A percentile compares a stretch with the other conserved stretches of the same genome.
Conservation (phyloP, 2,329 filamentous ascomycete genomes). For the Exophiala spinifera region DNA sequence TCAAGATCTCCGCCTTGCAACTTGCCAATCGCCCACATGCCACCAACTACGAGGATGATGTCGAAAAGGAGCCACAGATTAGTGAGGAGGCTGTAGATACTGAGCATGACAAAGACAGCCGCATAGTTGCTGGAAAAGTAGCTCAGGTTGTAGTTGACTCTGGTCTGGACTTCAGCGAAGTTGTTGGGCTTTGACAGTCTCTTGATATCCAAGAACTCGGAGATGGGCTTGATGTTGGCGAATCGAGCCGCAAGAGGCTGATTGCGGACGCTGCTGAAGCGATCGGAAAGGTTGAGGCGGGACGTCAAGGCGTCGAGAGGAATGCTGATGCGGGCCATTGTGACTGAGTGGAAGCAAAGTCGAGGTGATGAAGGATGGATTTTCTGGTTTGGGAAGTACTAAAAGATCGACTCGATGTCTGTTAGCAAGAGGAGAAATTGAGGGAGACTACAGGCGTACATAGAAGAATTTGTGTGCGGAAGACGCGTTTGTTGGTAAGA, state of each 20-base stretch:
- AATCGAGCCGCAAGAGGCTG: conserved; percentile 79
- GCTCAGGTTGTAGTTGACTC: conserved; percentile 94
- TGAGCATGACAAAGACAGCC: conserved; percentile 88
- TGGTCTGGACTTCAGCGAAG: conserved; percentile 83
- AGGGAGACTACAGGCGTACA: neutral
- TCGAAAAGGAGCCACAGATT: conserved; percentile 86
- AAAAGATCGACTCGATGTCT: neutral
- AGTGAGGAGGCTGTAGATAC: conserved; percentile 89
- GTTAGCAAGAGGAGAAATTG: conserved; percentile 1
- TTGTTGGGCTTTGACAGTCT: conserved; percentile 90
- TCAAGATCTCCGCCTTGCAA: conserved; percentile 85
- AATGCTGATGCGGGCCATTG: conserved; percentile 86
- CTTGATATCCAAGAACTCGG: conserved; percentile 95
- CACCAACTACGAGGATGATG: conserved; percentile 79
- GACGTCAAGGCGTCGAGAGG: conserved; percentile 89
- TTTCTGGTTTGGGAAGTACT: neutral
- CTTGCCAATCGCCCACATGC: conserved; percentile 88
- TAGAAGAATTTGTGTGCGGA: neutral
- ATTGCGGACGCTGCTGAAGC: conserved; percentile 77
- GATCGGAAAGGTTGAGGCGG: conserved; percentile 78
- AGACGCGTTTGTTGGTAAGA: neutral
- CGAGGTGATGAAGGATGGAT: neutral
- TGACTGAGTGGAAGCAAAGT: neutral
- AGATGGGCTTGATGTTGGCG: conserved; percentile 83
- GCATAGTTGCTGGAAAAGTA: conserved; percentile 99